A percentile compares a stretch with the other conserved stretches of the same genome.
Conservation (phyloP, 257 asterid genomes). For the Solanum etuberosum region DNA sequence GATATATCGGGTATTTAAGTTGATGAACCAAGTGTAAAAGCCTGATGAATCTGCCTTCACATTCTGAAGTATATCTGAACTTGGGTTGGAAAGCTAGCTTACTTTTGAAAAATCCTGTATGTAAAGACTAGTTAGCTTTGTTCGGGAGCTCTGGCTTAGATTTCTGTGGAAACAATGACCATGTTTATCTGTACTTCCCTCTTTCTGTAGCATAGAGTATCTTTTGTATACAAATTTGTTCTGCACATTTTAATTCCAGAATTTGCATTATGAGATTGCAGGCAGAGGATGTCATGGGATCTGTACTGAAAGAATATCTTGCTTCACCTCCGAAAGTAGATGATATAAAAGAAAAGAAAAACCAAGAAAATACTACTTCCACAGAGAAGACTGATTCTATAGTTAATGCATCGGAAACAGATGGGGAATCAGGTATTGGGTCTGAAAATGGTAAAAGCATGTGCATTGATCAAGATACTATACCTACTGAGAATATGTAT, state of each 20-base stretch:
- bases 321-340: slow-evolving; percentile 37
- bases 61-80: background rate
- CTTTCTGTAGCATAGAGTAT: background rate
- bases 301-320: slow-evolving; percentile 77
- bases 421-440: slow-evolving; percentile 16
- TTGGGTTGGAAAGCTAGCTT: background rate
- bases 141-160: background rate
- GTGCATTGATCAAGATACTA: background rate
- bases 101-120: background rate
- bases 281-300: slow-evolving; percentile 93
- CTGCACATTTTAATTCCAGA: background rate
- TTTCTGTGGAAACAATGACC: background rate
- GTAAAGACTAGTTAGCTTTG: background rate
- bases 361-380: slow-evolving; percentile 15
- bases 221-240: background rate
- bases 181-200: background rate
- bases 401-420: slow-evolving; percentile 17
- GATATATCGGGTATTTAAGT: background rate
- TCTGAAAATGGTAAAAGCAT: slow-evolving; percentile 7
- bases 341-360: slow-evolving; percentile 18
- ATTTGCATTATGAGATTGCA: slow-evolving; percentile 12
- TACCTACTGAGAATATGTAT: slow-evolving; percentile 10
- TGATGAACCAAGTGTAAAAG: background rate
- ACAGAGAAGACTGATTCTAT: slow-evolving; percentile 19
- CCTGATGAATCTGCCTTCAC: background rate